Conservation (phyloP, 345 rosid species). For the Odontarrhena argentea region DNA sequence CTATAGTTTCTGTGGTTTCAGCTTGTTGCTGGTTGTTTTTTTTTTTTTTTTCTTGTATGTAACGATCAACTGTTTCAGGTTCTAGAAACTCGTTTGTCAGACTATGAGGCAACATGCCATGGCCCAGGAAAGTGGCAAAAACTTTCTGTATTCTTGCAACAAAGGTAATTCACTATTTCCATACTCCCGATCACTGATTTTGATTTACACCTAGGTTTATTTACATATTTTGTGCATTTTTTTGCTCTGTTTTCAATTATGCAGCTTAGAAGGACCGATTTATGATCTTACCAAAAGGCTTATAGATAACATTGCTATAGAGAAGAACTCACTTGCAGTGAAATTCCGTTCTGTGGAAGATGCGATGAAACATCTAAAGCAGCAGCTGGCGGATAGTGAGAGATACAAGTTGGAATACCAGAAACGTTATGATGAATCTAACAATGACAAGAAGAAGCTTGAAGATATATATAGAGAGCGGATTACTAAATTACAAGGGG, state of each 20-base stretch:
- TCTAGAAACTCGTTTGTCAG: slow-evolving; percentile 73
- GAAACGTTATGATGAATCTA: slow-evolving; percentile 92
- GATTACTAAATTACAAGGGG: slow-evolving; percentile 74
- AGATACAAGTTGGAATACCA: slow-evolving; percentile 77
- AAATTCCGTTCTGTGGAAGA: slow-evolving; percentile 88
- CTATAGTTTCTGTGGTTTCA: not conserved
- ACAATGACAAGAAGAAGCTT: slow-evolving; percentile 85
- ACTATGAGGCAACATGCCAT: slow-evolving; percentile 74
- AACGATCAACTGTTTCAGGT: slow-evolving; percentile 52
- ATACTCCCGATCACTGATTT: not conserved
- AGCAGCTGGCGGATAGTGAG: slow-evolving; percentile 91
- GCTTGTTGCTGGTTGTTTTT: slow-evolving; percentile 1
- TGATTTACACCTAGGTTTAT: slow-evolving; percentile 7
- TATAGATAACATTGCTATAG: slow-evolving; percentile 76
- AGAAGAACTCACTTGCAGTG: slow-evolving; percentile 74
- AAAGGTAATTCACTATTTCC: slow-evolving; percentile 53
- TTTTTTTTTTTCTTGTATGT: not conserved
- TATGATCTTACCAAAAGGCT: slow-evolving; percentile 78
- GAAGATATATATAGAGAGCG: slow-evolving; percentile 77
- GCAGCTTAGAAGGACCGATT: slow-evolving; percentile 92
- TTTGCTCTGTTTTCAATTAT: slow-evolving; percentile 17
- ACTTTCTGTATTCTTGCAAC: slow-evolving; percentile 77
- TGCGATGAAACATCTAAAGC: slow-evolving; percentile 67
- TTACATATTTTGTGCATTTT: slow-evolving; percentile 1
- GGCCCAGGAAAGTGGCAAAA: slow-evolving; percentile 97